These are phyloP conservation scores for Malbranchea zuffiana DNA, from an alignment of 2,329 filamentous ascomycete genomes.

Conservation along the genomic window DNA sequence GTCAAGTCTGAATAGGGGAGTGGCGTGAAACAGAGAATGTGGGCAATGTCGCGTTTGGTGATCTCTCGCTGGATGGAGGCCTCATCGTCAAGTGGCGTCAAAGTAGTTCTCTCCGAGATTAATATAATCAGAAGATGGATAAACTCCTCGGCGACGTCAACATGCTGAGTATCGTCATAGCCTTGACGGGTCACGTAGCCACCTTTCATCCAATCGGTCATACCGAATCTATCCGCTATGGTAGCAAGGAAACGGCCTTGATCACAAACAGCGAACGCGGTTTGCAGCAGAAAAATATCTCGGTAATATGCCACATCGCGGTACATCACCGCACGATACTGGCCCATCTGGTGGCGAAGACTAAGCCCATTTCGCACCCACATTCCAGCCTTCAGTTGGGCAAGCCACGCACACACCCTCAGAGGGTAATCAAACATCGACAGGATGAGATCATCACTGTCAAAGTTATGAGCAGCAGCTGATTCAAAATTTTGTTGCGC, in stretches of 20 bases:
- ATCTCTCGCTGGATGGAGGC: conserved; percentile 50
- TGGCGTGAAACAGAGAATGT: conserved; percentile 92
- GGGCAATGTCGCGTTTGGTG: conserved; percentile 80
- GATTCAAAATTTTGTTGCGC: conserved; percentile 44
- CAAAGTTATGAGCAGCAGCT: conserved; percentile 37
- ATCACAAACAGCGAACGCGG: conserved; percentile 75
- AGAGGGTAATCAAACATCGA: conserved; percentile 87
- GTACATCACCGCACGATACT: conserved; percentile 79
- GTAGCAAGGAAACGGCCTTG: conserved; percentile 75
- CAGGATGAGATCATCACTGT: conserved; percentile 68
- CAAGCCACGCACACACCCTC: conserved; percentile 87
- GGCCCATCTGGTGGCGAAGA: conserved; percentile 84
- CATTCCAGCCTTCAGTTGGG: conserved; percentile 96
- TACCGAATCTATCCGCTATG: conserved; percentile 82
- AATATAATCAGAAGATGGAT: conserved; percentile 85
- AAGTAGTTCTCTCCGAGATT: conserved; percentile 73
- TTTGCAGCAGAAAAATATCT: conserved; percentile 88
- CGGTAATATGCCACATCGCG: conserved; percentile 88
- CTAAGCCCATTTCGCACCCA: conserved; percentile 98
- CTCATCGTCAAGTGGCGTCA: conserved; percentile 38
- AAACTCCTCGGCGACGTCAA: conserved; percentile 93
- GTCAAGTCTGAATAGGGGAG: conserved; percentile 89
- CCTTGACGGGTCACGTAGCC: conserved; percentile 62
- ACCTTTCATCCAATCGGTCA: conserved; percentile 77
- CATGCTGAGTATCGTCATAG: conserved; percentile 75